Base-by-base conservation (phyloP, 768 basidiomycete species). In the Rhodotorula paludigena region DNA sequence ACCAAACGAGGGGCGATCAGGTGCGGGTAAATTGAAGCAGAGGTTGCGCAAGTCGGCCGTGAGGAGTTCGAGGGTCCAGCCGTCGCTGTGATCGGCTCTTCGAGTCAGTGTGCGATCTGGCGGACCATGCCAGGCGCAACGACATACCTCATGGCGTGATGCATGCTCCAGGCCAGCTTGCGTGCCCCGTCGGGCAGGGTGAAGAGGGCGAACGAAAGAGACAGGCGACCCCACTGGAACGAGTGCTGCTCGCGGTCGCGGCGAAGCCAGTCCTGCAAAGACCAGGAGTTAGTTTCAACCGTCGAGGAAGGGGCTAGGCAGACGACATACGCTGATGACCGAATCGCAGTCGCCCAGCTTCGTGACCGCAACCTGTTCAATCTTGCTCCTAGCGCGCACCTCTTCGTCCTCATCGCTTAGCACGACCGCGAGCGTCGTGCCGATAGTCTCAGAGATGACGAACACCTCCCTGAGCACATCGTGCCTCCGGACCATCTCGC, bases 41-140 rank as follows among this genome's bases (percentile, higher is more conserved):
- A 66, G 45, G 18, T 57, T 61, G 35, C 71, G 66, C 23, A 72
- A 66, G 60, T 72, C 71, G 47, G 60, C 42, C 11, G 67, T 65
- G 41, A 72, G 52, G 11, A 72, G 71, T 38, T 72, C 71, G 64
- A 72, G 71, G 6, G 71, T 72, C 66, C 66, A 72, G 16, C 71
- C 71, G 30, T 72, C 71, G 33, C 71, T 72, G 55, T 5, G 1
- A 3, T 42, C 5, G 7, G 48, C 2, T 14, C 25, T 21, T 2
- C 1, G 28, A 1, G 30, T 47, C 47, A 61, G 49, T 10, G n/a
- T n/a, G 23, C 5, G 11, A n/a, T 11, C 2, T 23, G 2, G 12
- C 12, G 14, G 14, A 8, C 38, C 25, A 5, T 3, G 25, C 4
- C 3, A 51, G 12, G 35, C 9, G 5, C 38, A 10, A 7, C 6